Evolutionary conservation across 192 early-diverging fungal species (phyloP), one percentile per base, ranked within the genome.

Genomic region (Allomyces macrogynus): DNA sequence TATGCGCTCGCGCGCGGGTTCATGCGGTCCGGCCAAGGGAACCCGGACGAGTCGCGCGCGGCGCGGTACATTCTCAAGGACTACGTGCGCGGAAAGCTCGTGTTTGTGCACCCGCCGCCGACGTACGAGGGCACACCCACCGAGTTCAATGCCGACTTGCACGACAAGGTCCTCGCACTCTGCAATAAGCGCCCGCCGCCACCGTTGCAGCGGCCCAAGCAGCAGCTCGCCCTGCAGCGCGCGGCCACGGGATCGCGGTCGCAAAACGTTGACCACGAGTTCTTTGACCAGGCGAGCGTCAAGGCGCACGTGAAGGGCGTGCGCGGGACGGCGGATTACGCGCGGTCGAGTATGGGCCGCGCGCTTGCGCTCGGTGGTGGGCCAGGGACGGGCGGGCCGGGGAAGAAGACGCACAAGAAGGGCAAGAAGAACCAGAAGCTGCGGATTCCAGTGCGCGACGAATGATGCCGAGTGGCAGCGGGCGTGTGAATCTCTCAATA

Each of bases 61-160:
- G 93, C 96, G 1, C 80, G 95, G 68, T 91, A 93, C 67, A 86
- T 99, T 66, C 79, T 99, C 64, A 99, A 99, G 77, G 96, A 99
- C 74, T 97, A 97, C 75, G 91, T 95, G 43, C 24, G 23, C 22
- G 95, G 96, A 63, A 94, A 91, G 80, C 75, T 99, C 23, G 71
- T 96, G 23, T 97, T 79, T 83, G 88, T 88, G 69, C 79, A 85
- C 60, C 90, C 96, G 60, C 81, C 81, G 24, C 91, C 92, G 44
- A 78, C 78, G 18, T 61, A 27, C 18, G 70, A 71, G 57, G 63
- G 83, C n/a, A 63, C 67, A 61, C 80, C 74, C 63, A 57, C 71
- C n/a, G 80, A 84, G 32, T 99, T 97, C 78, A 99, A 99, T 73
- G 70, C 66, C 40, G 65, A 66, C 62, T 70, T 75, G 61, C 71